A percentile compares a stretch with the other conserved stretches of the same genome.
phyloP scores from a whole-genome alignment of 2,329 filamentous ascomycete species.

The Venturiaceae sp. region DNA sequence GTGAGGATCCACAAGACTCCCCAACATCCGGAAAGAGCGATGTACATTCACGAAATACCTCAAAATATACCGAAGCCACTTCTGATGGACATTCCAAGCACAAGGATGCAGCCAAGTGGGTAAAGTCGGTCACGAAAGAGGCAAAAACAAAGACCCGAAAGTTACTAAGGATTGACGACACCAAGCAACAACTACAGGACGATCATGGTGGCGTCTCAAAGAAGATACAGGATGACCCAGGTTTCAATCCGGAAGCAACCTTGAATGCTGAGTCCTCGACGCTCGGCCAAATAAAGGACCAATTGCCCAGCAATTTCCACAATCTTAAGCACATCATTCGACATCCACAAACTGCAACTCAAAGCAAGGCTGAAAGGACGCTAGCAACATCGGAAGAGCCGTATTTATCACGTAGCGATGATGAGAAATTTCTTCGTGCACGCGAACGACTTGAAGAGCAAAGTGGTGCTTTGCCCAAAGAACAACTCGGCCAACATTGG shows the following conservation, averaged over 20 bases:
- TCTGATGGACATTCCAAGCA: not conserved
- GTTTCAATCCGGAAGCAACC: constrained; percentile 21
- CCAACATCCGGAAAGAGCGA: not conserved
- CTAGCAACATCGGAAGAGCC: constrained; percentile 25
- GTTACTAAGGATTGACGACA: constrained; percentile 8
- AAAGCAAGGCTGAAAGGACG: constrained; percentile 20
- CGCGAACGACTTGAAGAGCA: constrained; percentile 17
- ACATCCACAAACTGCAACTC: constrained; percentile 22
- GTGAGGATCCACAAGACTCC: not conserved
- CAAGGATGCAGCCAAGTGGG: not conserved
- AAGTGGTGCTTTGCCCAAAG: not conserved
- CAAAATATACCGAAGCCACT: not conserved
- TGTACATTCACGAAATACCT: not conserved
- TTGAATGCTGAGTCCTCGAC: not conserved
- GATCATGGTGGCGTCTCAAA: not conserved
- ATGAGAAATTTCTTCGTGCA: constrained; percentile 22
- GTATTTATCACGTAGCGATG: constrained; percentile 20
- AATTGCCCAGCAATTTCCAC: not conserved
- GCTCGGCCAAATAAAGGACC: not conserved
- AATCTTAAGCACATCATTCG: not conserved
- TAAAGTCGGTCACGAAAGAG: constrained; percentile 3
- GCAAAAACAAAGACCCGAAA: constrained; percentile 8
- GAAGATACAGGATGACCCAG: constrained; percentile 17
- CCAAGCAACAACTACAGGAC: constrained; percentile 2
- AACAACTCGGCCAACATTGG: constrained; percentile 3